These are phyloP conservation scores for Talaromyces ruber DNA, from an alignment of 495 filamentous ascomycete species.

Conservation along the genomic window DNA sequence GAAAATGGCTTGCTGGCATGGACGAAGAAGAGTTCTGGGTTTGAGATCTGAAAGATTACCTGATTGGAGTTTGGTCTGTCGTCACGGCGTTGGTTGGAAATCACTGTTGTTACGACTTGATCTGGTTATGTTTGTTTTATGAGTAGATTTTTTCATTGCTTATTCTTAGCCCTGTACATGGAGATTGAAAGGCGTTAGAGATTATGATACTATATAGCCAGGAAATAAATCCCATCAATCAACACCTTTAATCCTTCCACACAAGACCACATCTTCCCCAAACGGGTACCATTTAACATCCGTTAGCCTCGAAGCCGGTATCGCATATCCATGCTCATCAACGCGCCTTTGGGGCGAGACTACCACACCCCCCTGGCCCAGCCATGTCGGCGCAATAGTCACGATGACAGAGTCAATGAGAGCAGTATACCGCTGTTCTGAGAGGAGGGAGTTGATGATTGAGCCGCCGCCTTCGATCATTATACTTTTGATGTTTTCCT, in stretches of 20 bases:
- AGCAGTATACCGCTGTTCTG: conserved; percentile 34
- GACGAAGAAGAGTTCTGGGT: neutral
- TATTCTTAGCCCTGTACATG: neutral
- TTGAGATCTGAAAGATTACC: neutral
- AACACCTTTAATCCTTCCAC: conserved; percentile 40
- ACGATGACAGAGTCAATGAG: conserved; percentile 72
- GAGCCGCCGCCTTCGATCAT: conserved; percentile 84
- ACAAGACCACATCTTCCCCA: conserved; percentile 72
- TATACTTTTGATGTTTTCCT: conserved; percentile 57
- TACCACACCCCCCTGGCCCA: conserved; percentile 70
- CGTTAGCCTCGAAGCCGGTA: conserved; percentile 49
- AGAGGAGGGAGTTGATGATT: conserved; percentile 69
- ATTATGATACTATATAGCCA: neutral
- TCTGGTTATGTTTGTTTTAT: neutral
- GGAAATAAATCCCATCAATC: neutral
- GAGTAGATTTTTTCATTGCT: too few relatives aligned
- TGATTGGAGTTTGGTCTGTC: neutral
- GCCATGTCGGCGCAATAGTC: conserved; percentile 78
- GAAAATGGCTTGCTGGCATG: neutral
- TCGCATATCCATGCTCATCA: conserved; percentile 31
- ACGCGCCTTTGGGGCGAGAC: conserved; percentile 49
- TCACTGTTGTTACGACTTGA: too few relatives aligned
- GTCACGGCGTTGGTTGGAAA: too few relatives aligned
- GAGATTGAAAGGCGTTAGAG: neutral
- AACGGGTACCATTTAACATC: conserved; percentile 66